Evolutionary conservation across 192 early-diverging fungal genomes (phyloP).

Genomic region (Backusella mclennaniae): DNA sequence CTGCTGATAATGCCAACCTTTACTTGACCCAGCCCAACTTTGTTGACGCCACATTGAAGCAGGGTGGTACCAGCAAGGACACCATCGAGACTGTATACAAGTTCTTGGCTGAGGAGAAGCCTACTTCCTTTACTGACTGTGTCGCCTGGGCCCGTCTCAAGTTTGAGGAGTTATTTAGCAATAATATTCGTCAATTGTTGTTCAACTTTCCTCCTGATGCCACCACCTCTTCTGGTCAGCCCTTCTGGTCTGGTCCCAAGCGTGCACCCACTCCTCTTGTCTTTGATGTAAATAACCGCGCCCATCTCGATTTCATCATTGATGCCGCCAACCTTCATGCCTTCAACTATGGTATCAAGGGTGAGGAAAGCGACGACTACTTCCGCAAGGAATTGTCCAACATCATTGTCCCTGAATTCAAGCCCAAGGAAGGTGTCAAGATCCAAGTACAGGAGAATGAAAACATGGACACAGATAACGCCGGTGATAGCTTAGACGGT

Average conservation of each 20-base stretch:
- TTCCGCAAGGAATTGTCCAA: constrained; percentile 60
- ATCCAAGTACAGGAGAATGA: constrained; percentile 96
- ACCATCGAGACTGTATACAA: constrained; percentile 71
- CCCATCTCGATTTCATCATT: constrained; percentile 89
- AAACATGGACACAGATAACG: constrained; percentile 38
- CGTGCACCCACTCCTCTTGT: constrained; percentile 80
- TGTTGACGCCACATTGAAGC: constrained; percentile 71
- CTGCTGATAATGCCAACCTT: constrained; percentile 92
- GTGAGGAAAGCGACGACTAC: constrained; percentile 68
- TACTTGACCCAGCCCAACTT: constrained; percentile 88
- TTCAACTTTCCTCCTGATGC: constrained; percentile 98
- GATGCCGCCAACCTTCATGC: constrained; percentile 93
- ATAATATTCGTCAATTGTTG: constrained; percentile 91
- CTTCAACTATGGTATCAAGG: constrained; percentile 94
- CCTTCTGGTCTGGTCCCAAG: constrained; percentile 98
- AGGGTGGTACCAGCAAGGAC: constrained; percentile 79
- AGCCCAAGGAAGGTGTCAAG: constrained; percentile 89
- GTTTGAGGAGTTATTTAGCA: constrained; percentile 94
- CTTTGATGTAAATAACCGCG: constrained; percentile 73
- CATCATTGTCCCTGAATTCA: constrained; percentile 78
- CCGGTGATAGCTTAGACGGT: constrained; percentile 48
- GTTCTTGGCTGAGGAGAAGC: constrained; percentile 77
- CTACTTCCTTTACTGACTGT: constrained; percentile 89
- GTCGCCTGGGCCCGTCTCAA: constrained; percentile 86
- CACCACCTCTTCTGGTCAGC: constrained; percentile 80